Base-by-base conservation (phyloP, 139 green algal genomes). In the Chlorella sp. region DNA sequence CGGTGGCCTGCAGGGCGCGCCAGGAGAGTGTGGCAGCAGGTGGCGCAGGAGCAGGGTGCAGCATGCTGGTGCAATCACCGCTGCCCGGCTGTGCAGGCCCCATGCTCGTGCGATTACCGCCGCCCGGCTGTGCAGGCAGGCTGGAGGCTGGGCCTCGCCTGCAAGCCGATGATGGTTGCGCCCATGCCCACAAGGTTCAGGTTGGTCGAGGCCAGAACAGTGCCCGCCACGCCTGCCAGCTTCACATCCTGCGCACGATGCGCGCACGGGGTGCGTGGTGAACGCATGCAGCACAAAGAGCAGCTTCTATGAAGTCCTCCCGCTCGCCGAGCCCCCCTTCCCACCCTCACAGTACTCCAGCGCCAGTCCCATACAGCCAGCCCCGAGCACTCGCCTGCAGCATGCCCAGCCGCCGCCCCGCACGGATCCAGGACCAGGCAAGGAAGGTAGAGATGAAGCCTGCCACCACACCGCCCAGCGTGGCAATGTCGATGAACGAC, bases 161-260 rank as follows among this genome's bases (percentile, higher is more conserved):
- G 90, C 66, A 97, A 81, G 3, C 93, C 91, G 0, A 98, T 59
- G 25, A 98, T 83, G 8, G 91, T 92, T 38, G 86, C 82, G 15
- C 89, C 91, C 38, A 97, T 82, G 42, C 94, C 94, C 36, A 87
- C 41, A 58, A 98, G 72, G 79, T 97, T 98, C 77, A 98, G 85
- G 48, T 78, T 84, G 60, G 88, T 87, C 71, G 88, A 90, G 56
- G 77, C 80, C 25, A 95, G 86, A 38, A 96, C 77, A 33, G 79
- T 88, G 56, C 36, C 51, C 3, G 83, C 65, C n/a, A 95, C 79
- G 27, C 74, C 77, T 9, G 71, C 36, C 67, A 82, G 65, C 29
- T 70, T 83, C 12, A 90, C 68, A 15, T 79, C 66, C 61, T 84
- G 81, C 46, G n/a, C n/a, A n/a, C n/a, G n/a, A n/a, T n/a, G n/a